Base-by-base conservation (phyloP, 345 rosid species). In the Salix arbutifolia region DNA sequence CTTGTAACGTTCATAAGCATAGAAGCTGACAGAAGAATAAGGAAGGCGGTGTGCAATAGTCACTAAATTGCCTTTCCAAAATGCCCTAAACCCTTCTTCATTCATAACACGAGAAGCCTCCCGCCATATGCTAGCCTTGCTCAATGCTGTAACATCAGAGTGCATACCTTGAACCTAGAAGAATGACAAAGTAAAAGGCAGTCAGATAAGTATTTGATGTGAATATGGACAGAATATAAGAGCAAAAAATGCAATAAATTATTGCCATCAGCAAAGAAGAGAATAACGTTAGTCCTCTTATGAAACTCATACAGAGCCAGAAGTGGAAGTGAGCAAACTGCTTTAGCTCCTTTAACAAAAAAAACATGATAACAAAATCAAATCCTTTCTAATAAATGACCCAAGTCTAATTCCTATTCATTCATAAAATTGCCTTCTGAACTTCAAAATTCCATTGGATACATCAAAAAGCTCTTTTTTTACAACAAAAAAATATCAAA, bases 101-200 rank as follows among this genome's bases (percentile, higher is more conserved):
- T 83, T 86, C 60, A 88, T 38, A 69, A 96, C 85, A 26, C 97
- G 91, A 0, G 97, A 92, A 73, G 98, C 98, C 83, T 96, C 99
- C 2, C 78, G 87, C 94, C 89, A 92, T 76, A 96, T 82, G 77
- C 91, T 72, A 69, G 93, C 83, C 82, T 90, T 89, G 66, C 83
- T 79, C 77, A 96, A 72, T 44, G 87, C 74, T 42, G 92, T 81
- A 56, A 86, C 91, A 84, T 92, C 91, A 17, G 95, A 75, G 74
- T 96, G 97, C 99, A 96, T 96, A 8, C 99, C 99, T 91, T 93
- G 99, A 78, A 96, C 90, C 99, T 96, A 81, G 70, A 65, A 68
- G 80, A 73, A 76, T 38, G 35, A 30, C n/a, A 64, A 35, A 77
- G 25, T 2, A 31, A 4, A 10, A 18, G 56, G 26, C 38, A 73